Percentiles rank a stretch among this genome's conserved stretches.
These are phyloP conservation scores for Trichoderma guizhouense DNA, from an alignment of 2,329 filamentous ascomycete genomes.

Conservation along the genomic window DNA sequence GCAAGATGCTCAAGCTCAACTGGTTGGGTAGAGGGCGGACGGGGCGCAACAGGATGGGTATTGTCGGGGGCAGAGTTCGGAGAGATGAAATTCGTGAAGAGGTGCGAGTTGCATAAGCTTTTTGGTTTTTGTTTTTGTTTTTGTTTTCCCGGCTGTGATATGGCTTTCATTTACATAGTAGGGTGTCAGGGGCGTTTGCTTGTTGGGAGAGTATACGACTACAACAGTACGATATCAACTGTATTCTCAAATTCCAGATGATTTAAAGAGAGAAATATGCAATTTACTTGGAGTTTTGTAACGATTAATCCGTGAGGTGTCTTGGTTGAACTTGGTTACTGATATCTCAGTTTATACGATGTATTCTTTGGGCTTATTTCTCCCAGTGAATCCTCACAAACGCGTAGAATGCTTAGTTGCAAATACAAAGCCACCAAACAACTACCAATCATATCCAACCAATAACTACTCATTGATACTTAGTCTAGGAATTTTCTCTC, in stretches of 20 bases:
- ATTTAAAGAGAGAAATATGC: background rate
- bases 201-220: background rate
- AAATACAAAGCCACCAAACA: background rate
- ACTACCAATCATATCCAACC: background rate
- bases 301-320: background rate
- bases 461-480: background rate
- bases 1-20: constrained; percentile 87
- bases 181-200: background rate
- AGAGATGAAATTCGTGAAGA: constrained; percentile 43
- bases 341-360: background rate
- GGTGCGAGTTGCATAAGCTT: constrained; percentile 36
- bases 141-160: background rate
- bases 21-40: constrained; percentile 91
- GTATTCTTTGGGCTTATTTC: background rate
- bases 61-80: constrained; percentile 67
- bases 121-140: too few relatives aligned
- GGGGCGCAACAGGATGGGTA: constrained; percentile 82
- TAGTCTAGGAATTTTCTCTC: background rate
- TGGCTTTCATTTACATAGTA: background rate
- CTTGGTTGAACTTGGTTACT: background rate
- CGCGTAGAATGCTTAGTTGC: background rate
- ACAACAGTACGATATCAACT: background rate
- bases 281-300: background rate
- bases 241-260: background rate
- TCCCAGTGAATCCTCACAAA: background rate